These are phyloP conservation scores for Clausena lansium DNA, from an alignment of 345 rosid genomes.

Conservation along the genomic window DNA sequence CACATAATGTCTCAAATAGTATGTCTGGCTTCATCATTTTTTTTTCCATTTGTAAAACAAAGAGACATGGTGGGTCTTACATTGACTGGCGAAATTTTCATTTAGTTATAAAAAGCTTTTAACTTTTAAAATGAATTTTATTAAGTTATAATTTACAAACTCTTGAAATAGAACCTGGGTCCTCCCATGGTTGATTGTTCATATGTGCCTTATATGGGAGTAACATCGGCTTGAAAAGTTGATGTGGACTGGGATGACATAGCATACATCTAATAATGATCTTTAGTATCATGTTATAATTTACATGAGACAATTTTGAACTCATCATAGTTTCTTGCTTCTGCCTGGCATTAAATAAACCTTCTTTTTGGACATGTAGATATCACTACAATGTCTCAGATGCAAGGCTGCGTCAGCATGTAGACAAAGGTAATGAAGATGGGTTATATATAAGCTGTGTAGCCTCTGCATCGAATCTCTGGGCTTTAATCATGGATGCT, in stretches of 20 bases:
- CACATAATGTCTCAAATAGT: neutral
- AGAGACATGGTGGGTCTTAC: neutral
- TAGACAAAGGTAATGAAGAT: conserved; percentile 93
- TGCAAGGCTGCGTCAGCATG: conserved; percentile 69
- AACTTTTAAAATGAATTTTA: neutral
- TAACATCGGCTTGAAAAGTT: neutral
- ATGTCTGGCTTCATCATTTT: neutral
- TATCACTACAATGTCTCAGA: conserved; percentile 96
- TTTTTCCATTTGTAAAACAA: neutral
- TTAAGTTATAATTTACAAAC: neutral
- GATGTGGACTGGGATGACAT: neutral
- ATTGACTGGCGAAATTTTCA: neutral
- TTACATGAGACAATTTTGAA: neutral
- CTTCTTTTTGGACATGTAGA: conserved; percentile 41
- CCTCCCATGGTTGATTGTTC: neutral
- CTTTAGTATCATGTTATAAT: neutral
- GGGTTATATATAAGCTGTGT: conserved; percentile 85
- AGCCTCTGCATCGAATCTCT: conserved; percentile 83
- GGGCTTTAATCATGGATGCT: conserved; percentile 99
- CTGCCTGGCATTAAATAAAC: conserved; percentile 9
- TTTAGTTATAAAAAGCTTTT: neutral
- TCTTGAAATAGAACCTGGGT: neutral
- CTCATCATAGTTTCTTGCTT: neutral
- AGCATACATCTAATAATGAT: neutral
- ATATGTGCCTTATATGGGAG: neutral